These are phyloP conservation scores for Penicillium cosmopolitanum DNA, from an alignment of 495 filamentous ascomycete genomes.

Conservation along the genomic window DNA sequence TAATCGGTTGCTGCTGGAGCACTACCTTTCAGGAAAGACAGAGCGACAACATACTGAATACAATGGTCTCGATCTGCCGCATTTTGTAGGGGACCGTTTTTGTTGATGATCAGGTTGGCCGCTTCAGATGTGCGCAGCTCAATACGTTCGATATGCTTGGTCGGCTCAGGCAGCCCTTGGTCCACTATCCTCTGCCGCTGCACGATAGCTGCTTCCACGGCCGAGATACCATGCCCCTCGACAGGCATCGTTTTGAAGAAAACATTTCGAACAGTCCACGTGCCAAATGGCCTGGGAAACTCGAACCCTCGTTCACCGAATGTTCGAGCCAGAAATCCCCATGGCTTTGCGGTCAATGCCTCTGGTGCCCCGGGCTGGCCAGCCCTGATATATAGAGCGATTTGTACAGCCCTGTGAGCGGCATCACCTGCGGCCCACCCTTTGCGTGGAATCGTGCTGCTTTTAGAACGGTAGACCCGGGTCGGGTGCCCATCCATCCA, in stretches of 20 bases:
- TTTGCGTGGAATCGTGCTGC: slow-evolving; percentile 46
- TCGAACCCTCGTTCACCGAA: slow-evolving; percentile 31
- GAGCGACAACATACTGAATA: slow-evolving; percentile 45
- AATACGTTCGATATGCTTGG: slow-evolving; percentile 32
- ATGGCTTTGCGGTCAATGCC: slow-evolving; percentile 36
- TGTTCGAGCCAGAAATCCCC: slow-evolving; percentile 43
- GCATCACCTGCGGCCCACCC: slow-evolving; percentile 55
- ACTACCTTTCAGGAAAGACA: slow-evolving; percentile 42
- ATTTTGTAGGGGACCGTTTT: slow-evolving; percentile 40
- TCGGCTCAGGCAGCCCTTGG: slow-evolving; percentile 12
- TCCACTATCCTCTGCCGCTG: slow-evolving; percentile 16
- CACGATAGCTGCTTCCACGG: slow-evolving; percentile 40
- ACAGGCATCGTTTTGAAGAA: slow-evolving; percentile 44
- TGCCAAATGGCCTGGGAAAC: slow-evolving; percentile 34
- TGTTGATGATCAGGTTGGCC: slow-evolving; percentile 46
- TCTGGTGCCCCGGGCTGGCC: slow-evolving; percentile 42
- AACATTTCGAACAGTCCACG: slow-evolving; percentile 40
- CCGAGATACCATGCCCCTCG: slow-evolving; percentile 45
- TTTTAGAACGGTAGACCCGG: slow-evolving; percentile 35
- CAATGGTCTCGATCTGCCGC: slow-evolving; percentile 53
- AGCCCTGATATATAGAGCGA: slow-evolving; percentile 32
- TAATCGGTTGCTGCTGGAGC: slow-evolving; percentile 39
- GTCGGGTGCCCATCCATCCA: slow-evolving; percentile 45
- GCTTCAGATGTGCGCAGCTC: slow-evolving; percentile 38
- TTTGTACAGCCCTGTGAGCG: slow-evolving; percentile 46